Conservation (phyloP, 805 yeast genomes). For the Saturnispora besseyi region DNA sequence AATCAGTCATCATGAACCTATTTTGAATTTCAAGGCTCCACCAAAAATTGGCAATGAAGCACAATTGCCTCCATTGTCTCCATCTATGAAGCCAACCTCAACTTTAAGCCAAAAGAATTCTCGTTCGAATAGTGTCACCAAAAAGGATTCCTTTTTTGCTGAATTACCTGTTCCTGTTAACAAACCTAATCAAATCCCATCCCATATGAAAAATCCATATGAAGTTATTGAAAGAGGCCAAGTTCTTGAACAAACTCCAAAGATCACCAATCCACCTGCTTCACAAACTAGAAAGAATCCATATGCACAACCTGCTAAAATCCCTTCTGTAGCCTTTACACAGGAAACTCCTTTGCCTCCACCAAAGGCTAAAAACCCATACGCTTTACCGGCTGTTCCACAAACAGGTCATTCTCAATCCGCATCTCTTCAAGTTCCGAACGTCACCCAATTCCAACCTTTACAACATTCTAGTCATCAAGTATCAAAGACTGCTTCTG, state of each 20-base stretch:
- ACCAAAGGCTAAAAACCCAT: slow-evolving; percentile 22
- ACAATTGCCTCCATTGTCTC: neutral
- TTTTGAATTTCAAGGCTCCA: slow-evolving; percentile 7
- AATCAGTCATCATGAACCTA: slow-evolving; percentile 1
- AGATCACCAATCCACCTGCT: neutral
- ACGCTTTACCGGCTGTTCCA: slow-evolving; percentile 15
- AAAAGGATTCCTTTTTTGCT: slow-evolving; percentile 39
- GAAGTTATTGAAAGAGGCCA: slow-evolving; percentile 15
- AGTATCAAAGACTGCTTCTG: neutral
- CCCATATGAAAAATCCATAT: slow-evolving; percentile 22
- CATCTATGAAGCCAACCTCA: neutral
- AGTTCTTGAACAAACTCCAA: slow-evolving; percentile 7
- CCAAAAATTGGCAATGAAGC: neutral
- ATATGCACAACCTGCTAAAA: slow-evolving; percentile 12
- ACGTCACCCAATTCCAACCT: neutral
- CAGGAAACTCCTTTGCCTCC: neutral
- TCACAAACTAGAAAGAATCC: slow-evolving; percentile 2
- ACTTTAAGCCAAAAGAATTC: neutral
- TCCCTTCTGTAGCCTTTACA: slow-evolving; percentile 10
- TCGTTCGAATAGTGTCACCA: neutral
- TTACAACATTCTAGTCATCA: neutral
- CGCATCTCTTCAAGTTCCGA: neutral
- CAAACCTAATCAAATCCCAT: slow-evolving; percentile 6
- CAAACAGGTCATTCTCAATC: neutral
- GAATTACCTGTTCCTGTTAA: slow-evolving; percentile 38